Conservation (phyloP, 345 rosid genomes). For the Brassica napus region DNA sequence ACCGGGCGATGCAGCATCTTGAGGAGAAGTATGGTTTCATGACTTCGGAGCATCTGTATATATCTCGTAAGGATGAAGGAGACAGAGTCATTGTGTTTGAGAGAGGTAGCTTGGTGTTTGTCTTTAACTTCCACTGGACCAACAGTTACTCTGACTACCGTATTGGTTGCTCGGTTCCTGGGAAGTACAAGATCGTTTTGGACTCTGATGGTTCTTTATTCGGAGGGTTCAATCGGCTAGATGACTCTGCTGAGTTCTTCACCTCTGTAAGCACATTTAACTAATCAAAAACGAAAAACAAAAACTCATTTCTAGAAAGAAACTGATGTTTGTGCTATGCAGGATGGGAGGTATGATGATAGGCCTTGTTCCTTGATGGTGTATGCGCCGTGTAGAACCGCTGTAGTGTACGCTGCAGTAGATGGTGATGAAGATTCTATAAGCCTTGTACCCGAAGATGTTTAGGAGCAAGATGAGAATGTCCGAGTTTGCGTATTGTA, state of each 20-base stretch:
- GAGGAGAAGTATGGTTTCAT: conserved; percentile 80
- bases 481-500: conserved; percentile 25
- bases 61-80: conserved; percentile 83
- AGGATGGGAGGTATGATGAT: conserved; percentile 72
- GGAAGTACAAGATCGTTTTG: conserved; percentile 86
- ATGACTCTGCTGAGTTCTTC: conserved; percentile 66
- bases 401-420: conserved; percentile 79
- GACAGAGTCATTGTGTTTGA: conserved; percentile 80
- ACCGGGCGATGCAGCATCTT: conserved; percentile 85
- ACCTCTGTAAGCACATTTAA: conserved; percentile 55
- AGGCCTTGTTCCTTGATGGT: conserved; percentile 76
- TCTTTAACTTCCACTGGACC: conserved; percentile 91
- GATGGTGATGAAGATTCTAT: conserved; percentile 44
- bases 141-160: conserved; percentile 81
- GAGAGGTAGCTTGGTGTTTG: conserved; percentile 84
- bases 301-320: not conserved
- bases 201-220: conserved; percentile 77
- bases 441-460: conserved; percentile 29
- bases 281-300: not conserved
- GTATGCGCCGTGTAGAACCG: conserved; percentile 83
- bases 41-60: conserved; percentile 87
- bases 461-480: conserved; percentile 12
- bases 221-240: conserved; percentile 74
- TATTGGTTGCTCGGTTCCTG: conserved; percentile 80
- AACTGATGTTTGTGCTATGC: conserved; percentile 32